These are phyloP conservation scores for Arthromyces matolae DNA, from an alignment of 768 basidiomycete genomes.

Conservation along the genomic window DNA sequence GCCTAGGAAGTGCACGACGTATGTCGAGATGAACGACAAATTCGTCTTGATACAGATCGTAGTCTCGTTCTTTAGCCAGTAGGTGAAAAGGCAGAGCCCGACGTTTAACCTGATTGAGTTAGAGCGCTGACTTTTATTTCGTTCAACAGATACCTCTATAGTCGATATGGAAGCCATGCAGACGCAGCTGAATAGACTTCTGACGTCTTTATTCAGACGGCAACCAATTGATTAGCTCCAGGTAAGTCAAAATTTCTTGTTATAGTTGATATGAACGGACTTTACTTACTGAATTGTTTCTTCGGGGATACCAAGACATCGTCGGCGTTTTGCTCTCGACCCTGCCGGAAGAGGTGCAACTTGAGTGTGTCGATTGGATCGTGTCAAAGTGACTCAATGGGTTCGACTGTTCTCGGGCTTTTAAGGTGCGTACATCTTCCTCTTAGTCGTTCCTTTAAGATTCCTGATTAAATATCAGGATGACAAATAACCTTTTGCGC, in stretches of 20 bases:
- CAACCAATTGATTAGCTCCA: constrained; percentile 85
- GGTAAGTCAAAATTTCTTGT: too few species aligned
- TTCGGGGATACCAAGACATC: constrained; percentile 90
- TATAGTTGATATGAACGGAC: too few species aligned
- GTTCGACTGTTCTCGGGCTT: constrained; percentile 71
- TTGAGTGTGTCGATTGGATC: constrained; percentile 63
- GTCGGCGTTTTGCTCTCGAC: constrained; percentile 80
- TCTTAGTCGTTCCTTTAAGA: background rate
- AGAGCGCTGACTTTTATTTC: background rate
- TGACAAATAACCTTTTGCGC: constrained; percentile 70
- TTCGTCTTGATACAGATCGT: constrained; percentile 84
- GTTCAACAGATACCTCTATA: constrained; percentile 11
- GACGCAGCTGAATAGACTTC: constrained; percentile 61
- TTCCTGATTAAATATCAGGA: constrained; percentile 34
- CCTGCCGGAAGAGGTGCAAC: constrained; percentile 54
- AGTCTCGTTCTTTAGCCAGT: constrained; percentile 92
- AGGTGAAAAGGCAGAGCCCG: constrained; percentile 46
- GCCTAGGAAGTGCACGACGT: constrained; percentile 16
- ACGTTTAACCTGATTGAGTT: background rate
- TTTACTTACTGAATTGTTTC: background rate
- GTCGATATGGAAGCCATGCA: constrained; percentile 57
- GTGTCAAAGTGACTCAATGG: constrained; percentile 90
- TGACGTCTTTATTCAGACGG: constrained; percentile 72
- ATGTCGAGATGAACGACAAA: constrained; percentile 84
- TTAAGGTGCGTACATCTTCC: constrained; percentile 45